A percentile compares a stretch with the other conserved stretches of the same genome.
These are phyloP conservation scores for Diaporthe australafricana DNA, from an alignment of 2,329 filamentous ascomycete species.

Conservation along the genomic window DNA sequence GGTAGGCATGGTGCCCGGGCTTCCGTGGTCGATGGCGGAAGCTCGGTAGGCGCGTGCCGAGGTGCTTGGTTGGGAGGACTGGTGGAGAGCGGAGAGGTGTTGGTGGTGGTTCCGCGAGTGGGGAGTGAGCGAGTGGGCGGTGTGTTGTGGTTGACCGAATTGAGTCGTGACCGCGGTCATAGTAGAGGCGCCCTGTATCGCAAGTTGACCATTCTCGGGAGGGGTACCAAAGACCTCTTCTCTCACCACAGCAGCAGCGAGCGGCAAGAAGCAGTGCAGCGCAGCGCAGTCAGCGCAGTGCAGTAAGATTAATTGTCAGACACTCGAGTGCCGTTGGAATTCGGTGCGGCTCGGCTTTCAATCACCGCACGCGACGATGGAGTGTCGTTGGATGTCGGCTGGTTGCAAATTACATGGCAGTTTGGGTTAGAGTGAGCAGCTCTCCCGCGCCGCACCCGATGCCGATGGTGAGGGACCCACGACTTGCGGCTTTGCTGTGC, in stretches of 20 bases:
- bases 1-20: slow-evolving; percentile 33
- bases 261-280: neutral
- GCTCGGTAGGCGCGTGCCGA: neutral
- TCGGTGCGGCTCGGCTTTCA: slow-evolving; percentile 16
- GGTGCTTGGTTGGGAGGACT: slow-evolving; percentile 10
- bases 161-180: slow-evolving; percentile 36
- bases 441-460: slow-evolving; percentile 25
- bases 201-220: slow-evolving; percentile 32
- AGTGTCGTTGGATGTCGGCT: slow-evolving; percentile 16
- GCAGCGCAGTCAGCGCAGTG: neutral
- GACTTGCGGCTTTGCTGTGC: neutral
- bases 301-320: neutral
- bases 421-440: slow-evolving; percentile 16
- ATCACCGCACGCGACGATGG: slow-evolving; percentile 28
- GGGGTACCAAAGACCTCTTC: slow-evolving; percentile 19
- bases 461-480: neutral
- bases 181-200: slow-evolving; percentile 26
- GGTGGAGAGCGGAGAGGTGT: slow-evolving; percentile 2
- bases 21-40: slow-evolving; percentile 15
- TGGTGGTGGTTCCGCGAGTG: slow-evolving; percentile 11
- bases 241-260: slow-evolving; percentile 23
- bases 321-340: neutral
- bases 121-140: slow-evolving; percentile 11
- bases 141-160: slow-evolving; percentile 26
- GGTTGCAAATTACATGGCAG: slow-evolving; percentile 11